phyloP scores from a whole-genome alignment of 2,329 filamentous ascomycete species.

The Colletotrichum musicola region DNA sequence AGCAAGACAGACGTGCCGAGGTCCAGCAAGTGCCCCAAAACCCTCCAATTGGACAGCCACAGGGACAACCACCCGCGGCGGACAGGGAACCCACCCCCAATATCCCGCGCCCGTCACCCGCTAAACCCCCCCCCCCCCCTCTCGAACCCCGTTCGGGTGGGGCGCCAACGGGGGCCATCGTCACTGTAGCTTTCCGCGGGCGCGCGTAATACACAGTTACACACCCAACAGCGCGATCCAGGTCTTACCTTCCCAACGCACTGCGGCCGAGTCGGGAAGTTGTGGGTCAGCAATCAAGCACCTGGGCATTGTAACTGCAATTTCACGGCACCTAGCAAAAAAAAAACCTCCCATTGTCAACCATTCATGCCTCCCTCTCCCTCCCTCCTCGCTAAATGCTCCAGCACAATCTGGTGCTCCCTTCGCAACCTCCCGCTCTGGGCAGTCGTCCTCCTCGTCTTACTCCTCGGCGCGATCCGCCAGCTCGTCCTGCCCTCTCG shows the following conservation, averaged over 20 bases:
- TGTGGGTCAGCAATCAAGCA: too few species aligned
- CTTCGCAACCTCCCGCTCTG: constrained; percentile 57
- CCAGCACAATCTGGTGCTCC: constrained; percentile 56
- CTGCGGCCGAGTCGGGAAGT: too few species aligned
- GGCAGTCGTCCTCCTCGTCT: constrained; percentile 53
- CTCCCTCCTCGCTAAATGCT: constrained; percentile 56
- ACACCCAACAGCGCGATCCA: neutral
- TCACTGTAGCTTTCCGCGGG: neutral
- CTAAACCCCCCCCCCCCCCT: neutral
- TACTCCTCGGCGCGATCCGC: constrained; percentile 51
- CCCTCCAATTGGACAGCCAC: neutral
- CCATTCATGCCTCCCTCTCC: neutral
- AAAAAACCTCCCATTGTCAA: neutral
- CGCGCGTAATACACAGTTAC: too few species aligned
- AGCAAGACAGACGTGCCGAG: neutral
- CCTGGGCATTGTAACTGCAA: neutral
- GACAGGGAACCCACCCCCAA: neutral
- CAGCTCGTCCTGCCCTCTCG: constrained; percentile 42
- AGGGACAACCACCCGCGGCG: neutral
- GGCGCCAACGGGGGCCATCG: neutral
- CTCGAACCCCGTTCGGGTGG: neutral
- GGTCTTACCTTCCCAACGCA: too few species aligned
- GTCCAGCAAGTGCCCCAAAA: neutral
- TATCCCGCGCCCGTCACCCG: neutral
- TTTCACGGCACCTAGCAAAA: neutral